These are phyloP conservation scores for Elymus sibiricus DNA, from an alignment of 176 grass and related monocot species.

Conservation along the genomic window DNA sequence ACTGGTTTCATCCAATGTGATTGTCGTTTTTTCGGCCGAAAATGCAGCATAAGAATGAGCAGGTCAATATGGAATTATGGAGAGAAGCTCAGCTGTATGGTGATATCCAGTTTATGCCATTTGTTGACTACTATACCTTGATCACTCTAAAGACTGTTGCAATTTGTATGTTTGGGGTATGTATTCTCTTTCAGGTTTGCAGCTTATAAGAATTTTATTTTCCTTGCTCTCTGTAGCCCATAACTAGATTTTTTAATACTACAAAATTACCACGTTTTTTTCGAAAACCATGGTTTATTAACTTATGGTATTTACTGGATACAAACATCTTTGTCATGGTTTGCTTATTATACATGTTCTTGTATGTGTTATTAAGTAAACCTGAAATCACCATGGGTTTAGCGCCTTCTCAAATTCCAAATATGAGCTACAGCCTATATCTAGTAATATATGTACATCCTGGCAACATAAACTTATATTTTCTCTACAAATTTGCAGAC, in stretches of 20 bases:
- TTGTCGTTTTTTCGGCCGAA: background rate
- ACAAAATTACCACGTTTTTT: background rate
- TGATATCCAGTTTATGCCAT: conserved; percentile 95
- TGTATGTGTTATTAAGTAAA: background rate
- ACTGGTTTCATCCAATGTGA: background rate
- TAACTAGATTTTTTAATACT: background rate
- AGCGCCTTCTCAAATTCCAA: background rate
- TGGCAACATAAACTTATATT: conserved; percentile 13
- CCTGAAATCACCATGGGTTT: conserved; percentile 9
- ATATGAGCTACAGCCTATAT: background rate
- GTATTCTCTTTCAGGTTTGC: conserved; percentile 36
- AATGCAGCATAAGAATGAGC: conserved; percentile 72
- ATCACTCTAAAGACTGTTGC: conserved; percentile 85
- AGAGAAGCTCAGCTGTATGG: conserved; percentile 74
- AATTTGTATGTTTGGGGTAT: conserved; percentile 79
- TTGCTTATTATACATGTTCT: background rate
- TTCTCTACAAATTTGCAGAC: conserved; percentile 51
- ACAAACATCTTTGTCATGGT: background rate
- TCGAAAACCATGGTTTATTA: background rate
- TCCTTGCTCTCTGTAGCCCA: background rate
- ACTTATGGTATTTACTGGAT: background rate
- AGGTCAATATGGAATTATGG: conserved; percentile 85
- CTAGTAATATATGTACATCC: background rate
- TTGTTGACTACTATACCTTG: conserved; percentile 90
- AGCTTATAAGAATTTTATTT: conserved; percentile 11